These are phyloP conservation scores for Fusarium tricinctum DNA, from an alignment of 2,329 filamentous ascomycete genomes.

Conservation along the genomic window DNA sequence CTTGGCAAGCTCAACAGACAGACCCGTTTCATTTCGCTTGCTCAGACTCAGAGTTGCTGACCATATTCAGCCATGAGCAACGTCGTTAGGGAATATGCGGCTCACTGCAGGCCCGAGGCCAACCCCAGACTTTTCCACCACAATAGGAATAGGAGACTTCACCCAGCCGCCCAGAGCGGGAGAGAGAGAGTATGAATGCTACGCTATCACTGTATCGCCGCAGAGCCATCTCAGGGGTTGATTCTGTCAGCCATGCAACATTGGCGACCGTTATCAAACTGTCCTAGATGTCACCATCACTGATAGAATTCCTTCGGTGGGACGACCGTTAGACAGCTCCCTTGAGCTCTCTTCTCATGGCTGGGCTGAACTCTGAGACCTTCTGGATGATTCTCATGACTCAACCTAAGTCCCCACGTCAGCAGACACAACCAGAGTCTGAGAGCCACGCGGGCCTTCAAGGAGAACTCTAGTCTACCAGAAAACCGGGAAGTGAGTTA, in stretches of 20 bases:
- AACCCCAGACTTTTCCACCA: slow-evolving; percentile 17
- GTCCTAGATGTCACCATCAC: slow-evolving; percentile 28
- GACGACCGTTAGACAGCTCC: slow-evolving; percentile 16
- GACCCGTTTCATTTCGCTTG: slow-evolving; percentile 21
- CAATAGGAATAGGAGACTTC: slow-evolving; percentile 14
- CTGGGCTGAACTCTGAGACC: slow-evolving; percentile 12
- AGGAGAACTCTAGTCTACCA: slow-evolving; percentile 12
- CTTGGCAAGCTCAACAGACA: slow-evolving; percentile 4
- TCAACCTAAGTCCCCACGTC: slow-evolving; percentile 25
- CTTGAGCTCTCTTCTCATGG: not conserved
- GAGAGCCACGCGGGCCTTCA: slow-evolving; percentile 24
- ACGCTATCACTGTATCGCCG: slow-evolving; percentile 25
- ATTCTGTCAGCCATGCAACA: slow-evolving; percentile 21
- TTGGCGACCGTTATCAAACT: slow-evolving; percentile 31
- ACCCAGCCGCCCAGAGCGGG: slow-evolving; percentile 18
- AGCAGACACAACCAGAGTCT: slow-evolving; percentile 33
- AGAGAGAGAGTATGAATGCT: slow-evolving; percentile 20
- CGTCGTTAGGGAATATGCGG: slow-evolving; percentile 28
- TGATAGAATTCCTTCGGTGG: slow-evolving; percentile 16
- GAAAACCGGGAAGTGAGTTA: slow-evolving; percentile 14
- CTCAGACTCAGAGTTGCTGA: slow-evolving; percentile 7
- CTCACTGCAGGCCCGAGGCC: slow-evolving; percentile 20
- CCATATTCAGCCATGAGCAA: slow-evolving; percentile 10
- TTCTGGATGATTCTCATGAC: slow-evolving; percentile 37
- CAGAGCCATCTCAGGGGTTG: slow-evolving; percentile 38